Evolutionary conservation across 2,329 filamentous ascomycete species (phyloP), one percentile per base, ranked within the genome.

Genomic region (Tolypocladium endophyticum): DNA sequence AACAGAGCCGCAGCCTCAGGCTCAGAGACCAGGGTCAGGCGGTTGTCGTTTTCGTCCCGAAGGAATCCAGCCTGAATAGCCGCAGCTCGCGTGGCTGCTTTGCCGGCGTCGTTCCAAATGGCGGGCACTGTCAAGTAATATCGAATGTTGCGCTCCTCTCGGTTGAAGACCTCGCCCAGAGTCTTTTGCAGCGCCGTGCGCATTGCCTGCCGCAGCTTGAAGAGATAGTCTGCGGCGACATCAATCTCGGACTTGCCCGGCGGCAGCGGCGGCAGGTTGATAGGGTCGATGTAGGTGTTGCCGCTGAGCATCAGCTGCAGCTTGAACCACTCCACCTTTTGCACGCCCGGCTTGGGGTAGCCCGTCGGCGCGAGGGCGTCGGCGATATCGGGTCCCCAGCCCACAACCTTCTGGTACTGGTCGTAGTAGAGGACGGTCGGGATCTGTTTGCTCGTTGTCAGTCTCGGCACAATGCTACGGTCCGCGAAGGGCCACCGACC

Each of bases 251-350:
- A 97, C 81, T 97, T 97, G 76, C 94, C 94, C 54, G 93, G 92
- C 55, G 94, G 94, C 73, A 97, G 89, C 64, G 94, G 94, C 55
- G 94, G 94, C 66, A 99, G 85, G 82, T 97, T 97, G 79, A 97
- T 97, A 63, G 94, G 94, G 74, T 97, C 94, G 72, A 97, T 97
- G 75, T 97, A 97, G 53, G 94, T 97, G 81, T 97, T 97, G 64
- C 94, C 94, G 61, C 92, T 97, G 63, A 97, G 83, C 94, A 97
- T 97, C 60, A 99, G 86, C 78, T 99, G 94, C 66, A 99, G 84
- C 81, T 97, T 97, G 84, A 99, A 97, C 94, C 94, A 99, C 78
- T 97, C 94, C 30, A 97, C 93, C 79, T 97, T 97, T 76, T 97
- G 94, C 67, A 99, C 93, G 64, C 93, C 93, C 39, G 90, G 90